Evolutionary conservation across 2,329 filamentous ascomycete genomes (phyloP), one percentile per base, ranked within the genome.

Genomic region (Rosellinia necatrix): DNA sequence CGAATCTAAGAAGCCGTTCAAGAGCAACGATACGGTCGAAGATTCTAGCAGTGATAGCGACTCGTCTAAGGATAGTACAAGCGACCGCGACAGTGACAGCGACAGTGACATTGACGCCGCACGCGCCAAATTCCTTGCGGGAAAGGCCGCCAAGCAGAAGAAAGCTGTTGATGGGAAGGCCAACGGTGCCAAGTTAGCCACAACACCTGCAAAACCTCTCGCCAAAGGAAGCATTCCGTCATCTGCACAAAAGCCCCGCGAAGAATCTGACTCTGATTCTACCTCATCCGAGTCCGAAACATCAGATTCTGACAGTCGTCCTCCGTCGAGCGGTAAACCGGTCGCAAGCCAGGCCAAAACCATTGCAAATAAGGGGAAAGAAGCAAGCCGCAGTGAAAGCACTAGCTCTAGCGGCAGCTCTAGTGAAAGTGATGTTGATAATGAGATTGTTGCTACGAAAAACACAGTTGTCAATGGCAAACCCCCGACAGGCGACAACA

Each of bases 351-450:
- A 60, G 46, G 24, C 15, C 27, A 51, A 43, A 24, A 12, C 46
- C 5, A 30, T 6, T 19, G 41, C 30, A 10, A 56, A 3, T 40
- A 55, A 43, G 35, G 43, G 59, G 12, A 53, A 53, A n/a, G 69
- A 64, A 27, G 66, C 66, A 24, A 60, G 42, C 40, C 46, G 34
- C 64, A 68, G 61, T 9, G 54, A 68, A 15, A 69, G 65, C 30
- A 68, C 66, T 22, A 71, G 66, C 44, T 68, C 68, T 9, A 70
- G 63, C 35, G 71, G 70, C 17, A 75, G 71, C 49, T 74, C 75
- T 5, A 59, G 50, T 27, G 60, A 64, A 1, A 53, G 44, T 9
- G 44, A 37, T n/a, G 21, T 5, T 15, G 59, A 61, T n/a, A 22
- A 13, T 15, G 59, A 61, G 22, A 42, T 41, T n/a, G 29, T 15